Evolutionary conservation across 495 filamentous ascomycete genomes (phyloP).

Genomic region (Amphirosellinia nigrospora): DNA sequence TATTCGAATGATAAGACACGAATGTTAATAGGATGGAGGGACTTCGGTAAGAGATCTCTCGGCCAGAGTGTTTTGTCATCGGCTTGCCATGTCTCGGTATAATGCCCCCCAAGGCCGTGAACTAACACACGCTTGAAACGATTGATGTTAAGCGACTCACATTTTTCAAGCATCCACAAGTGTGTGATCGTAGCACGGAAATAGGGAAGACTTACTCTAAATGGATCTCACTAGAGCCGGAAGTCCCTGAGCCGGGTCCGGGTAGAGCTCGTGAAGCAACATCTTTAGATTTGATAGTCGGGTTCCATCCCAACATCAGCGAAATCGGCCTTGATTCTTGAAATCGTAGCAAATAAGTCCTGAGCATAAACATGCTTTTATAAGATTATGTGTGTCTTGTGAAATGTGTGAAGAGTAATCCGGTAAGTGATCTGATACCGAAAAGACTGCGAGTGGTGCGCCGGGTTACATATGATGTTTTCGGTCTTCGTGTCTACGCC

Average conservation of each 20-base stretch:
- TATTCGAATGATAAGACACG: not conserved
- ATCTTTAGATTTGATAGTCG: not conserved
- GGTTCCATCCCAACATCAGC: not conserved
- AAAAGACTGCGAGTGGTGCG: too few relatives aligned
- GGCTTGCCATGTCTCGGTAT: not conserved
- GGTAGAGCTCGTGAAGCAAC: not conserved
- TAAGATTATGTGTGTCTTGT: too few relatives aligned
- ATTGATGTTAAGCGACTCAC: not conserved
- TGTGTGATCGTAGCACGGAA: not conserved
- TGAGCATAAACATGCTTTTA: too few relatives aligned
- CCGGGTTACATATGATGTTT: too few relatives aligned
- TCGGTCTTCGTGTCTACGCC: too few relatives aligned
- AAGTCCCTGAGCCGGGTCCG: too few relatives aligned
- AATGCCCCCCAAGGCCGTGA: not conserved
- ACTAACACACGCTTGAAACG: not conserved
- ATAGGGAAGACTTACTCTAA: not conserved
- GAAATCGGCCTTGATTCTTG: not conserved
- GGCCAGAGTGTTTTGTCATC: not conserved
- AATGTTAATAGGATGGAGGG: not conserved
- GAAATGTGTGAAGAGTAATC: too few relatives aligned
- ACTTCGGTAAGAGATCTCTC: not conserved
- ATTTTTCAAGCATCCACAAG: not conserved
- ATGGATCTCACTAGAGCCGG: not conserved
- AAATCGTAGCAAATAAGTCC: not conserved
- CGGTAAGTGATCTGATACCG: too few relatives aligned